Conservation (phyloP, 192 early-diverging fungal genomes). For the Umbelopsis sp. region DNA sequence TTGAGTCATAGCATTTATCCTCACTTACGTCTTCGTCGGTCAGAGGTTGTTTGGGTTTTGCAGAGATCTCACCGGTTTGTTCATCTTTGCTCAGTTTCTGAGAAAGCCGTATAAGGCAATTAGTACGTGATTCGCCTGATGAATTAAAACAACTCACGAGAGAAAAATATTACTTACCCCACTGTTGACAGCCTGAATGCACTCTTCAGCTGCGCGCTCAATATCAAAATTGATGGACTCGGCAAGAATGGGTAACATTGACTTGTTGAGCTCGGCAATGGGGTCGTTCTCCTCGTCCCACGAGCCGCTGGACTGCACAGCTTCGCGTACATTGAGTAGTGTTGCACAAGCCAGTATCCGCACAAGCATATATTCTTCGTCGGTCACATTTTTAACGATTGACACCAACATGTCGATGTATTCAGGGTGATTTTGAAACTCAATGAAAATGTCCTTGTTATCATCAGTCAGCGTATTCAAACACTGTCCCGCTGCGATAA, state of each 20-base stretch:
- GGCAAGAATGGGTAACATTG: conserved; percentile 49
- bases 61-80: conserved; percentile 38
- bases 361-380: conserved; percentile 65
- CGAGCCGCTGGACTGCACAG: conserved; percentile 32
- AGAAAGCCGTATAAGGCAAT: neutral
- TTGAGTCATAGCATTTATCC: neutral
- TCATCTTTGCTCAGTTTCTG: conserved; percentile 40
- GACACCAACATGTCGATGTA: conserved; percentile 55
- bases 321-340: conserved; percentile 55
- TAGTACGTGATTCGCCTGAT: too few species aligned
- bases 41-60: conserved; percentile 39
- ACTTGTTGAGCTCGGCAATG: conserved; percentile 44
- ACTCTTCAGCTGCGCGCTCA: conserved; percentile 48
- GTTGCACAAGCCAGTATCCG: conserved; percentile 68
- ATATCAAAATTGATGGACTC: conserved; percentile 52
- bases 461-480: conserved; percentile 85
- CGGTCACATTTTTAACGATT: conserved; percentile 45
- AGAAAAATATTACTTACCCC: conserved; percentile 37
- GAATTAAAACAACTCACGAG: neutral
- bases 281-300: conserved; percentile 39
- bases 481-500: conserved; percentile 68
- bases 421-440: conserved; percentile 59
- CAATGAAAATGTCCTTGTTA: conserved; percentile 59
- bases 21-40: conserved; percentile 34
- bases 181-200: conserved; percentile 38